These are phyloP conservation scores for Pichia thaimueangensis DNA, from an alignment of 805 yeast species.

Conservation along the genomic window DNA sequence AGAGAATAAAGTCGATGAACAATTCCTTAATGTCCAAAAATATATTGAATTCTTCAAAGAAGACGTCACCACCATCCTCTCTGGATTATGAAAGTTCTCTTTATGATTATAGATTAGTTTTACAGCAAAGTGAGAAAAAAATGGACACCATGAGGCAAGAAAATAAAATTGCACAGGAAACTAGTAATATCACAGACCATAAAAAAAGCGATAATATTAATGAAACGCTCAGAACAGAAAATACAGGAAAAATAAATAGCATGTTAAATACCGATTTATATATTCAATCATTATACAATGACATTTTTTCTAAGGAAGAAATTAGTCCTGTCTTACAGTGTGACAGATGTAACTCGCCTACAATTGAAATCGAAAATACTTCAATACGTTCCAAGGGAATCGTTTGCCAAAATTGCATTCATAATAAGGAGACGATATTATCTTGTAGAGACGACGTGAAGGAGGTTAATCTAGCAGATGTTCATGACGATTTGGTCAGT, in stretches of 20 bases:
- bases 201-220: neutral
- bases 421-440: neutral
- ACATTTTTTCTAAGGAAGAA: neutral
- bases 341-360: neutral
- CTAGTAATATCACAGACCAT: no score
- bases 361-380: neutral
- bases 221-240: neutral
- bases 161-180: no score
- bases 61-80: conserved; percentile 7
- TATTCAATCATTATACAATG: conserved; percentile 5
- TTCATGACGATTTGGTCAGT: neutral
- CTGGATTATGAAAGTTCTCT: conserved; percentile 4
- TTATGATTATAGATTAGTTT: conserved; percentile 7
- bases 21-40: neutral
- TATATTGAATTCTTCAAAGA: neutral
- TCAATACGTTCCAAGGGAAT: conserved; percentile 1
- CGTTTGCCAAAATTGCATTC: conserved; percentile 1
- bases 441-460: neutral
- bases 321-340: neutral
- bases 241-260: neutral
- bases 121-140: neutral
- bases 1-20: neutral
- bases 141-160: neutral
- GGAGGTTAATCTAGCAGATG: no score
- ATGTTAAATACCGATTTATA: neutral